These are phyloP conservation scores for Trichoderma hamatum DNA, from an alignment of 2,329 filamentous ascomycete species.

Conservation along the genomic window DNA sequence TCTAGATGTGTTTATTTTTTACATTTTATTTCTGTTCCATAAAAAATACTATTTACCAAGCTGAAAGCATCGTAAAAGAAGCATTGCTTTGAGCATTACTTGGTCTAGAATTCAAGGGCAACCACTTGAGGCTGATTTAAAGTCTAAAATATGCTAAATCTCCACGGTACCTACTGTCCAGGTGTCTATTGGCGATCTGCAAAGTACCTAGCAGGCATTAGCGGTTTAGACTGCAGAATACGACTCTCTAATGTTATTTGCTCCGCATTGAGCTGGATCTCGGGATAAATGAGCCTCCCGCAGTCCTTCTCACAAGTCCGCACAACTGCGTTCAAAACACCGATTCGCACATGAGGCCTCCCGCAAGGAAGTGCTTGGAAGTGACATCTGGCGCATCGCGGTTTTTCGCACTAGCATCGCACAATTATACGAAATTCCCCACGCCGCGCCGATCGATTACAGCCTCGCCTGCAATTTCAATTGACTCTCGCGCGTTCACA, in stretches of 20 bases:
- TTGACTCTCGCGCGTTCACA: not conserved
- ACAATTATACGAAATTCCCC: not conserved
- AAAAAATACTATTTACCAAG: not conserved
- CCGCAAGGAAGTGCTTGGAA: constrained; percentile 18
- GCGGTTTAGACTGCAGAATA: not conserved
- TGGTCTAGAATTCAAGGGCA: not conserved
- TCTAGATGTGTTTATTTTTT: not conserved
- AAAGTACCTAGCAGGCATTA: not conserved
- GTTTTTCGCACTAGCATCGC: constrained; percentile 6
- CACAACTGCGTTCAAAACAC: not conserved
- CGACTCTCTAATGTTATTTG: not conserved
- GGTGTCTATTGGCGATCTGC: not conserved
- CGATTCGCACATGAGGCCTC: constrained; percentile 23
- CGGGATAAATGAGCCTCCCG: not conserved
- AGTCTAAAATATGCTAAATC: constrained; percentile 4
- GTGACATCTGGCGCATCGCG: constrained; percentile 6
- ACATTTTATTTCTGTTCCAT: not conserved
- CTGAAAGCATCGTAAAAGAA: not conserved
- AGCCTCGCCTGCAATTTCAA: not conserved
- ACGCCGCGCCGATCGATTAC: constrained; percentile 3
- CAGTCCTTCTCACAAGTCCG: not conserved
- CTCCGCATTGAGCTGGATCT: constrained; percentile 5
- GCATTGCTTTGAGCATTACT: not conserved
- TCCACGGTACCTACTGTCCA: not conserved
- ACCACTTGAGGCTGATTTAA: not conserved